phyloP scores from a whole-genome alignment of 148 eudicot species.

The Rhododendron mucronatum region DNA sequence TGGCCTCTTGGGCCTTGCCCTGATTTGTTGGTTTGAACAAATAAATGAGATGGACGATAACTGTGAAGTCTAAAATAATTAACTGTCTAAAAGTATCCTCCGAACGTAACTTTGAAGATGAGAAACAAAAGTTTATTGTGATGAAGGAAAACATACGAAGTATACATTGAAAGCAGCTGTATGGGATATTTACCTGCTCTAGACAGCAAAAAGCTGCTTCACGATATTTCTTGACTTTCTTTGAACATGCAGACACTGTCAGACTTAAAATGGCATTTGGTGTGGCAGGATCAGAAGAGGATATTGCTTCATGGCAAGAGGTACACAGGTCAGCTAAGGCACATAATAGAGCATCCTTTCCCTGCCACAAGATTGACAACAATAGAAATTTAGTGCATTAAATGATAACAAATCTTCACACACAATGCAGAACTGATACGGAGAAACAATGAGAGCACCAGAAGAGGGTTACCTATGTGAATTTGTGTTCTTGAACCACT shows the following conservation, averaged over 20 bases:
- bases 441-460: background rate
- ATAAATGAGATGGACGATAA: background rate
- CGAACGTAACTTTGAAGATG: background rate
- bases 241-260: constrained; percentile 67
- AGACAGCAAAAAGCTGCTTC: constrained; percentile 82
- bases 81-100: background rate
- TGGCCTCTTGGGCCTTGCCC: too few relatives aligned
- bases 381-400: background rate
- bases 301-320: constrained; percentile 72
- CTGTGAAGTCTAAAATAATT: background rate
- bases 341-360: constrained; percentile 70
- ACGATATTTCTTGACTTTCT: constrained; percentile 75
- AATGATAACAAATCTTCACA: background rate
- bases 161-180: background rate
- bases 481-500: background rate
- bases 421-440: background rate
- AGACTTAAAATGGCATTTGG: constrained; percentile 58
- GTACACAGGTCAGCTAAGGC: constrained; percentile 80
- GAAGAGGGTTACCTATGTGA: background rate
- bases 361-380: constrained; percentile 39
- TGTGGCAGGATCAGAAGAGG: constrained; percentile 54
- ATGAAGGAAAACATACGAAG: background rate
- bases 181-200: constrained; percentile 52
- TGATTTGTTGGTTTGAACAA: background rate
- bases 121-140: background rate